Evolutionary conservation across 116 monocot species (phyloP), one percentile per base, ranked within the genome.

Genomic region (Papilionanthe hybrid): DNA sequence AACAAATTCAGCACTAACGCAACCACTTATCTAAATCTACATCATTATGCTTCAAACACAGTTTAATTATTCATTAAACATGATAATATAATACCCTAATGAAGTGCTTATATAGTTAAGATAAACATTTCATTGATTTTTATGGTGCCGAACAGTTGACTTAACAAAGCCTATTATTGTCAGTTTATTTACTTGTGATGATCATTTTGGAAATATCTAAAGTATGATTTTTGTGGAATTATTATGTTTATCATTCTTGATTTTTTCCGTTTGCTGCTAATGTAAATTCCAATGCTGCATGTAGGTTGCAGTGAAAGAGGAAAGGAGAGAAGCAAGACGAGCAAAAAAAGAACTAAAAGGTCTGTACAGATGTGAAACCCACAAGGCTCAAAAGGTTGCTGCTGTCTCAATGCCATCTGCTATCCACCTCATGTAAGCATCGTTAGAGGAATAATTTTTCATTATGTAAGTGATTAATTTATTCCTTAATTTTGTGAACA

Each of bases 321-420:
- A 88, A 76, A 89, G 79, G 85, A 87, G 92, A 83, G 95, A 91
- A 89, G 99, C 95, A 55, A 84, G 95, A 17, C 83, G 72, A 27
- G 80, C 86, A 32, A 99, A 99, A 86, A 99, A 99, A 82, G 90
- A 93, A 76, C 76, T 95, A 69, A 99, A 92, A 79, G 87, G 72
- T 10, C 42, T 99, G 43, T 99, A 99, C 85, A 93, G 57, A 76
- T 81, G 79, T 78, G 99, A 99, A 95, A 83, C 87, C 9, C 86
- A 92, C 53, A 85, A 66, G 69, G 99, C 99, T 78, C 99, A 95
- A 50, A 93, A 89, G 56, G 85, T 87, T 81, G 95, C 85, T 85
- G 93, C 99, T 48, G 72, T 91, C 77, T 53, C 95, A n/a, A 93
- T 93, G 50, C 95, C 99, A 78, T 89, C 99, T 84, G 87, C 99